Percentiles rank a stretch among this genome's conserved stretches.
Evolutionary conservation across 2,329 filamentous ascomycete species (phyloP).

Genomic region (Nothopassalora personata): DNA sequence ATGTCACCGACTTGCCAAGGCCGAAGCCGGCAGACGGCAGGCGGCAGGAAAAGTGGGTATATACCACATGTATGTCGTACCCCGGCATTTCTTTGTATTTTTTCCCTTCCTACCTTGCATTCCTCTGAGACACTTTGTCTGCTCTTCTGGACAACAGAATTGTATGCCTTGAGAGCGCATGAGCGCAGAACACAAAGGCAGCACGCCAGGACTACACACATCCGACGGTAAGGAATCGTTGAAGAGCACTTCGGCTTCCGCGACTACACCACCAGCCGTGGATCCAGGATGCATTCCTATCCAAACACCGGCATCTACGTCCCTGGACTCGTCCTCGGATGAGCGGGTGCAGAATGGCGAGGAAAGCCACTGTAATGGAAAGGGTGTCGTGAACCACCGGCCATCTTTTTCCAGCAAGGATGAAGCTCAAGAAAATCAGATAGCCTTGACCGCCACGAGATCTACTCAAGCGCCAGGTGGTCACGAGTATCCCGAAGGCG

Average conservation of each 20-base stretch:
- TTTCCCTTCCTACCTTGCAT: neutral
- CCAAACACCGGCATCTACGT: slow-evolving; percentile 15
- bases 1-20: neutral
- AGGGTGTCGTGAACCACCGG: neutral
- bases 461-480: slow-evolving; percentile 15
- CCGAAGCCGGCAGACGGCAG: neutral
- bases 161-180: slow-evolving; percentile 14
- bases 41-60: slow-evolving; percentile 1
- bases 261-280: slow-evolving; percentile 5
- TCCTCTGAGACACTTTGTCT: neutral
- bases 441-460: slow-evolving; percentile 10
- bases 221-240: slow-evolving; percentile 7
- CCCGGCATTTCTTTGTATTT: neutral
- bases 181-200: slow-evolving; percentile 36
- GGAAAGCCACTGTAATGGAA: slow-evolving; percentile 1
- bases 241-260: slow-evolving; percentile 9
- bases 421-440: slow-evolving; percentile 3
- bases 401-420: slow-evolving; percentile 2
- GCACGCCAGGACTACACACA: slow-evolving; percentile 40
- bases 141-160: neutral
- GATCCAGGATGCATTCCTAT: slow-evolving; percentile 17
- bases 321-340: slow-evolving; percentile 14
- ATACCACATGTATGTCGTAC: neutral
- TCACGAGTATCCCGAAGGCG: slow-evolving; percentile 62
- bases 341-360: slow-evolving; percentile 2